Base-by-base conservation (phyloP, 768 basidiomycete genomes). In the Rhodotorula paludigena region DNA sequence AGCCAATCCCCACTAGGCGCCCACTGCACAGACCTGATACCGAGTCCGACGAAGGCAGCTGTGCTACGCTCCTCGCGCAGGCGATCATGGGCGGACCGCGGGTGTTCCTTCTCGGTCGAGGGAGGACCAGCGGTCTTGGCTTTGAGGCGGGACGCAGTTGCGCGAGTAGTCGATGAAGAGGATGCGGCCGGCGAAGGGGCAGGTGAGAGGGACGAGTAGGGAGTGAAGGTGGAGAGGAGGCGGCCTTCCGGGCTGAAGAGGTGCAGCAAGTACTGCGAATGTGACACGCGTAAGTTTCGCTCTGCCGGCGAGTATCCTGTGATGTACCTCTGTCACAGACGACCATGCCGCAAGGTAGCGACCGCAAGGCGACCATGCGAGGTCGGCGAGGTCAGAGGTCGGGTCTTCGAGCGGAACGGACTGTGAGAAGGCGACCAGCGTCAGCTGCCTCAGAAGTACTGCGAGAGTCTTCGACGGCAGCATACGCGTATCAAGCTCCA, bases 361-460 rank as follows among this genome's bases (percentile, higher is more conserved):
- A 0, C 79, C 79, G 64, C 77, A 78, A 1, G 80, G 79, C 28
- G 75, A 77, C 78, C 78, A 80, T 20, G 69, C 57, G 16, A 80
- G 55, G 33, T 74, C 76, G 55, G 76, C 76, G 6, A 76, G 74
- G 57, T 80, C 78, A n/a, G 61, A 71, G 5, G 79, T 76, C 2
- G 68, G 64, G 9, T 79, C 60, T 5, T 75, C 57, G 25, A 81
- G 78, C 52, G 76, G 52, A 42, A 81, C 77, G 60, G 77, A 77
- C 80, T 80, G 63, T 25, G 1, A 12, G 4, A 12, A 12, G 18
- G 47, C 52, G 30, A 56, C 55, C 57, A 28, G 21, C 18, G 33
- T 21, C 12, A 23, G 18, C 45, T 62, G 44, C 45, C 21, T 12
- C 10, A 10, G 44, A 6, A 25, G 1, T 12, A n/a, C 21, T 2